These are phyloP conservation scores for Paraphaeosphaeria sporulosa DNA, from an alignment of 2,329 filamentous ascomycete species.

Conservation along the genomic window DNA sequence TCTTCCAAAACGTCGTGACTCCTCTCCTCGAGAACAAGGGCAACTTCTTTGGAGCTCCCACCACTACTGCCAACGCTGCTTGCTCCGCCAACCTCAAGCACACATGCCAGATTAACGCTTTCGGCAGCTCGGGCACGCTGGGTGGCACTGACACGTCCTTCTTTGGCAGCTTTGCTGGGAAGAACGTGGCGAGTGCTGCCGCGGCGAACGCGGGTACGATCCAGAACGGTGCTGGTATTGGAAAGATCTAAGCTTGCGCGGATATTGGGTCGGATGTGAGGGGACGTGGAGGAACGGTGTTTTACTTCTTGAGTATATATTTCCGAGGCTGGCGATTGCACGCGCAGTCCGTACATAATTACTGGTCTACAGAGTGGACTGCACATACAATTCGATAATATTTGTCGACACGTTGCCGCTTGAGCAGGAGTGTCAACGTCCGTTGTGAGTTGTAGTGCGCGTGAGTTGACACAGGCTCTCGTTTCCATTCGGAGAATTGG, in stretches of 20 bases:
- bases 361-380: too few relatives aligned
- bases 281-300: too few relatives aligned
- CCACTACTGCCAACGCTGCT: conserved; percentile 45
- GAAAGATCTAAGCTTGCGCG: conserved; percentile 34
- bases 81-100: conserved; percentile 59
- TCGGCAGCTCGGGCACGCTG: conserved; percentile 37
- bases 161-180: conserved; percentile 60
- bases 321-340: too few relatives aligned
- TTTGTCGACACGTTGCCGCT: too few relatives aligned
- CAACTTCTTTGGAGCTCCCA: conserved; percentile 49
- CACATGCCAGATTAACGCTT: conserved; percentile 59
- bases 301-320: too few relatives aligned
- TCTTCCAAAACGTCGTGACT: conserved; percentile 63
- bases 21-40: conserved; percentile 53
- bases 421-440: too few relatives aligned
- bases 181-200: conserved; percentile 59
- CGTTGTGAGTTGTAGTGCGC: too few relatives aligned
- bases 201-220: conserved; percentile 49
- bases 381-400: too few relatives aligned
- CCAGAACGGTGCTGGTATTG: conserved; percentile 55
- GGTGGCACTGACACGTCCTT: conserved; percentile 55
- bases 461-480: too few relatives aligned
- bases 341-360: too few relatives aligned
- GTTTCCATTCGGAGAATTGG: too few relatives aligned
- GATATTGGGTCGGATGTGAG: too few relatives aligned